Evolutionary conservation across 192 early-diverging fungal species (phyloP), one percentile per base, ranked within the genome.

Genomic region (Coemansia sp.): DNA sequence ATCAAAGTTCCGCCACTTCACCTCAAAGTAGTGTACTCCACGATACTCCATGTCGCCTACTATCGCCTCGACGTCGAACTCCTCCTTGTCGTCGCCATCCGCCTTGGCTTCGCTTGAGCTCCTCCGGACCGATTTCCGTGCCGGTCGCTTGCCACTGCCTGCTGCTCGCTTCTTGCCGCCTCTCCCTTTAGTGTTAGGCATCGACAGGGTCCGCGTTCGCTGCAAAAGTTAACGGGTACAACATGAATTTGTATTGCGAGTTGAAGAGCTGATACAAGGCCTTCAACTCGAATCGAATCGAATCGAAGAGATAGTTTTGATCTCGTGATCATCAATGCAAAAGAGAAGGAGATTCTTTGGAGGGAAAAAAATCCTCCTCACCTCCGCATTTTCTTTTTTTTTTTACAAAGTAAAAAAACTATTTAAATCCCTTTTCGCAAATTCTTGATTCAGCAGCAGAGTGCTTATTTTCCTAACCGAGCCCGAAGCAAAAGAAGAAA

Each of bases 41-140:
- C 48, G 56, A 33, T 66, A 26, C 25, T 53, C 10, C 21, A 59
- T 64, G n/a, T 73, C 71, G 20, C 41, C 52, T 6, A 78, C 38
- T 10, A 78, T 78, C 14, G 43, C 63, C 56, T 70, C 76, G 3
- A 69, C 70, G 6, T 57, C 64, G 21, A 43, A 58, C 6, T 23
- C 9, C n/a, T 16, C n/a, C 11, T 31, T 9, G 48, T 21, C 7
- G 18, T 41, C 50, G 21, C 13, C 25, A 8, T 14, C 47, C 3
- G 2, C 18, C 43, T 9, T 9, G 42, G 41, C 12, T 48, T 1
- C 18, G 6, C 18, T 31, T 1, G 26, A 33, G 52, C 52, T 14
- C 26, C 37, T 20, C 9, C 1, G 6, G 3, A 2, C 37, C 58
- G 34, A 13, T 34, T 59, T 35, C 26, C 20, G 33, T 18, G 56